These are phyloP conservation scores for Cruciata laevipes DNA, from an alignment of 257 asterid genomes.

Conservation along the genomic window DNA sequence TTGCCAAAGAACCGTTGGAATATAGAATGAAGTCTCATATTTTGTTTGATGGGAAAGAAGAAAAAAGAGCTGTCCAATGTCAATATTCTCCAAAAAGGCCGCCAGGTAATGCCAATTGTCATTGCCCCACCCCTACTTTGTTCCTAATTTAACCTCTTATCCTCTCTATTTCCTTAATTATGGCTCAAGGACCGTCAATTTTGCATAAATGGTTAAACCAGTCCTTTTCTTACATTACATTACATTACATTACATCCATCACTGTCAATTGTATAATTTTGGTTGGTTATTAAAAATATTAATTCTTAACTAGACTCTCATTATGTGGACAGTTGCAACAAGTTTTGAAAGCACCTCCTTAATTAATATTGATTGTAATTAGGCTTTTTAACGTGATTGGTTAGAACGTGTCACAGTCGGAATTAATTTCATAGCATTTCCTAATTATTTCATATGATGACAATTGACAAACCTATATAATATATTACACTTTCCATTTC, in stretches of 20 bases:
- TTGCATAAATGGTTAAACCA: not conserved
- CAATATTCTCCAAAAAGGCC: not conserved
- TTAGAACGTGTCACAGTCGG: not conserved
- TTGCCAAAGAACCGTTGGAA: not conserved
- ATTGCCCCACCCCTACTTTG: not conserved
- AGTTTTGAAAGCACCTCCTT: not conserved
- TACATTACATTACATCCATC: too few relatives aligned
- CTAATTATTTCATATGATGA: not conserved
- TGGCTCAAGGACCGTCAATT: not conserved
- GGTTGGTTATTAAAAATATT: too few relatives aligned
- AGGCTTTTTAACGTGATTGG: not conserved
- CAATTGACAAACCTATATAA: too few relatives aligned
- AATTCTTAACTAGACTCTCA: too few relatives aligned
- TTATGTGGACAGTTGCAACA: too few relatives aligned
- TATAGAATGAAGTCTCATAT: not conserved
- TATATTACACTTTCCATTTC: not conserved
- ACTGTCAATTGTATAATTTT: too few relatives aligned
- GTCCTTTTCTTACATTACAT: not conserved
- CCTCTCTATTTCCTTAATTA: not conserved
- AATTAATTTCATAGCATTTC: too few relatives aligned
- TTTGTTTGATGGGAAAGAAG: not conserved
- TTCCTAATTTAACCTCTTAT: not conserved
- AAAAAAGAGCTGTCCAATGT: not conserved
- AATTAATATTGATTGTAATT: not conserved
- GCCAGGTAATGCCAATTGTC: constrained; percentile 3